Evolutionary conservation across 768 basidiomycete species (phyloP).

Genomic region (Kwoniella newhampshirensis): DNA sequence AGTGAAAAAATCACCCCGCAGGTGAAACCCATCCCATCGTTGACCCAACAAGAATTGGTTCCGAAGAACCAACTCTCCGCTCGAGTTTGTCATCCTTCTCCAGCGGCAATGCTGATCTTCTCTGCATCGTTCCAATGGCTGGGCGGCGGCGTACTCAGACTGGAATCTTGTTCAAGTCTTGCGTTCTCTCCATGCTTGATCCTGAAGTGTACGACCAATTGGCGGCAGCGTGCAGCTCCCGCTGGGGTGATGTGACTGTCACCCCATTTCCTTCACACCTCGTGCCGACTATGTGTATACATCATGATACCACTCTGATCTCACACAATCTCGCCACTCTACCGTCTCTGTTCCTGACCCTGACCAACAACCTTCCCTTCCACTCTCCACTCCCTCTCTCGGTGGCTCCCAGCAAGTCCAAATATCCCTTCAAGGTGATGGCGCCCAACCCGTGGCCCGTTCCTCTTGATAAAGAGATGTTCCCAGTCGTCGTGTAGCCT

Average conservation of each 20-base stretch:
- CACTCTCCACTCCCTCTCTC: constrained; percentile 1
- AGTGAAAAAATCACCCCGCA: too few relatives aligned
- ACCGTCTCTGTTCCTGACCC: constrained; percentile 23
- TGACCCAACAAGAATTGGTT: too few relatives aligned
- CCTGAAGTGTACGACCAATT: too few relatives aligned
- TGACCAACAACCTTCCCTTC: constrained; percentile 5
- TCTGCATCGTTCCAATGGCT: constrained; percentile 99
- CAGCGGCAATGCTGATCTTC: constrained; percentile 99
- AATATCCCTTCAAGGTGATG: constrained; percentile 58
- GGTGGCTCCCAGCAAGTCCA: constrained; percentile 9
- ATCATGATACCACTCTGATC: constrained; percentile 10
- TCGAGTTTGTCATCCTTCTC: constrained; percentile 99
- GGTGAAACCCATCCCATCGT: too few relatives aligned
- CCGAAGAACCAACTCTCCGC: too few relatives aligned
- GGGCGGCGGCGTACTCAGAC: too few relatives aligned
- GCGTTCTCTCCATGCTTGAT: too few relatives aligned
- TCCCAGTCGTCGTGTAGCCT: constrained; percentile 82
- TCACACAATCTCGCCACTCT: constrained; percentile 16
- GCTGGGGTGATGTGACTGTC: too few relatives aligned
- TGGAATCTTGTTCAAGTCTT: too few relatives aligned
- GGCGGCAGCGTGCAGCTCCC: too few relatives aligned
- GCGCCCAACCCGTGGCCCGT: constrained; percentile 75
- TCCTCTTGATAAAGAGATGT: constrained; percentile 75
- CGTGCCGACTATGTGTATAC: too few relatives aligned
- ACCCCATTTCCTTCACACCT: too few relatives aligned